These are phyloP conservation scores for Globisporangium solare DNA, from an alignment of 352 stramenopile species.

Conservation along the genomic window DNA sequence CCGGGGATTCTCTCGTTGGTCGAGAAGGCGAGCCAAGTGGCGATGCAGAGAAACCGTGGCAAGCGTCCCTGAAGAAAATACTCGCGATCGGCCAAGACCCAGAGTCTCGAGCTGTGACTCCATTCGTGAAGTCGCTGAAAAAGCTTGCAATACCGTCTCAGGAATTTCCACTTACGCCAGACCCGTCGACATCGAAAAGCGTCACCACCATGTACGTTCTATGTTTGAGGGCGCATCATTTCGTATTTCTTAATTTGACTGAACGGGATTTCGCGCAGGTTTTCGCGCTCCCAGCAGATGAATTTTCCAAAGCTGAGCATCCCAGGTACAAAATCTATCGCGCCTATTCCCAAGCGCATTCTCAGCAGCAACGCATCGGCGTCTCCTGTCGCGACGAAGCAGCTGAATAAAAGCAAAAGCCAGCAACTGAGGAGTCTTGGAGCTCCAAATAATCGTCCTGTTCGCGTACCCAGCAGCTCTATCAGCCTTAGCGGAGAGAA, in stretches of 20 bases:
- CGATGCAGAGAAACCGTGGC: constrained; percentile 34
- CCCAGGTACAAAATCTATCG: constrained; percentile 33
- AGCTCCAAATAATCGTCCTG: constrained; percentile 1
- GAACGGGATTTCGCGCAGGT: constrained; percentile 2
- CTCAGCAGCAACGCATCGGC: neutral
- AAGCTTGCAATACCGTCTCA: neutral
- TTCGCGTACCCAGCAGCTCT: no score
- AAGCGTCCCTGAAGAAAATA: constrained; percentile 52
- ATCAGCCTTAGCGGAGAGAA: no score
- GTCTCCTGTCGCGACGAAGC: neutral
- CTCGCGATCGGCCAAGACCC: constrained; percentile 33
- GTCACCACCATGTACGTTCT: no score
- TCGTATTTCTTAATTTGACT: neutral
- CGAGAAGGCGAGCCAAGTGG: no score
- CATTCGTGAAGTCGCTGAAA: neutral
- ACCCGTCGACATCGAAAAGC: no score
- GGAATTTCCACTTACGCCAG: no score
- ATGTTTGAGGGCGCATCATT: no score
- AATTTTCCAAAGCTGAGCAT: constrained; percentile 58
- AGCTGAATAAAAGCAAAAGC: constrained; percentile 12
- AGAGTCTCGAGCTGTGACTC: neutral
- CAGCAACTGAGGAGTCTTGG: constrained; percentile 3
- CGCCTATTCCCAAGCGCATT: constrained; percentile 9
- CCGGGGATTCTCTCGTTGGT: no score
- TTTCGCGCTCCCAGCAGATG: constrained; percentile 18